Base-by-base conservation (phyloP, 441 rosid species). In the Jatropha podagrica region DNA sequence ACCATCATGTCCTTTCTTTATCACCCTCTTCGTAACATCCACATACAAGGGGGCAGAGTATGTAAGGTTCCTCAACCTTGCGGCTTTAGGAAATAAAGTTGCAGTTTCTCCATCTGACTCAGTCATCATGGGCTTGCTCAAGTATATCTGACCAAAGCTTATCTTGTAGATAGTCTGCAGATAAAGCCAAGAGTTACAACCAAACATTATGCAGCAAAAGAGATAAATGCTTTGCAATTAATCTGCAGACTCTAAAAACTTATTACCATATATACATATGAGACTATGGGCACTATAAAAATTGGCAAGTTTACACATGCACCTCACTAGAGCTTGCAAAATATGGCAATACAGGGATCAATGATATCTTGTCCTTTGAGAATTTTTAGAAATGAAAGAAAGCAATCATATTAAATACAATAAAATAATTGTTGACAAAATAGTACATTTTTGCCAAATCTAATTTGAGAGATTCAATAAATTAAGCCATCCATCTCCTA, bases 121-220 rank as follows among this genome's bases (percentile, higher is more conserved):
- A 0, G 97, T 96, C 98, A 96, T 94, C 97, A 91, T 94, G 4
- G 99, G 99, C 85, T 94, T 96, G 81, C 98, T 92, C 88, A 94
- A 79, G 83, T 96, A 94, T 78, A 94, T 92, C 83, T 96, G 99
- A 71, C 97, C 98, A 82, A 96, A 94, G 79, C 91, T 85, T 77
- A 96, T 92, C 83, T 96, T 94, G 77, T 94, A 89, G 73, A 91
- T 89, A 44, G 94, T 92, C 98, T 96, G 95, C 94, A 87, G 37
- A 48, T 44, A 76, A 32, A 76, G 44, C 46, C 56, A 42, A 27
- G 2, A 7, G 73, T 72, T 8, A 69, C 42, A 1, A 15, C 65
- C 65, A 73, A 26, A 18, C 48, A 11, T 32, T 49, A 65, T 27
- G 46, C 46, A 74, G 44, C 61, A 40, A 64, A 56, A 60, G 40